These are phyloP conservation scores for Podospora comata DNA, from an alignment of 495 filamentous ascomycete species.

Conservation along the genomic window DNA sequence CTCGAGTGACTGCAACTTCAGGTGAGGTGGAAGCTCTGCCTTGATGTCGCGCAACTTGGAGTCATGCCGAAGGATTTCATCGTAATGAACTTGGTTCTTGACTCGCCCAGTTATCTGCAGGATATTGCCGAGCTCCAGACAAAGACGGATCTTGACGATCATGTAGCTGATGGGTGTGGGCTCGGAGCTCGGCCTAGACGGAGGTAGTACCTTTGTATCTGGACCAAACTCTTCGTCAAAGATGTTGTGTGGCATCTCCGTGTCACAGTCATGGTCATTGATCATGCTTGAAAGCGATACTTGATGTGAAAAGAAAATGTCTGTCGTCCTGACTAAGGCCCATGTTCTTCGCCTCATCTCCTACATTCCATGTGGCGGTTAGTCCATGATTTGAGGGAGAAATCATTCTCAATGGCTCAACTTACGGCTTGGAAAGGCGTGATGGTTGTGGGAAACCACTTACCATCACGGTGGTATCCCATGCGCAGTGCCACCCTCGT, in stretches of 20 bases:
- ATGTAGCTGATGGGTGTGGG: conserved; percentile 85
- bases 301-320: conserved; percentile 88
- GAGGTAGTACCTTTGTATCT: conserved; percentile 70
- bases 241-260: conserved; percentile 80
- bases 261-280: conserved; percentile 76
- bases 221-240: conserved; percentile 93
- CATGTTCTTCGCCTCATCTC: conserved; percentile 91
- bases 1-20: conserved; percentile 66
- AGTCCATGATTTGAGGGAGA: conserved; percentile 7
- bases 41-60: conserved; percentile 65
- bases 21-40: conserved; percentile 62
- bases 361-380: conserved; percentile 23
- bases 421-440: conserved; percentile 73
- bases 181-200: conserved; percentile 68
- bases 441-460: conserved; percentile 72
- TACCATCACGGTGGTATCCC: conserved; percentile 92
- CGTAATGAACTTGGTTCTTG: conserved; percentile 61
- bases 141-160: conserved; percentile 72
- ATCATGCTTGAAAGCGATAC: conserved; percentile 85
- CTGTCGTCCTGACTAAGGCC: conserved; percentile 75
- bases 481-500: conserved; percentile 86
- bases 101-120: conserved; percentile 50
- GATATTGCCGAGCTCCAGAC: conserved; percentile 53
- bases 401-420: background rate
- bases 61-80: conserved; percentile 76